Percentiles rank a stretch among this genome's conserved stretches.
These are phyloP conservation scores for Didymella keratinophila DNA, from an alignment of 2,329 filamentous ascomycete species.

Conservation along the genomic window DNA sequence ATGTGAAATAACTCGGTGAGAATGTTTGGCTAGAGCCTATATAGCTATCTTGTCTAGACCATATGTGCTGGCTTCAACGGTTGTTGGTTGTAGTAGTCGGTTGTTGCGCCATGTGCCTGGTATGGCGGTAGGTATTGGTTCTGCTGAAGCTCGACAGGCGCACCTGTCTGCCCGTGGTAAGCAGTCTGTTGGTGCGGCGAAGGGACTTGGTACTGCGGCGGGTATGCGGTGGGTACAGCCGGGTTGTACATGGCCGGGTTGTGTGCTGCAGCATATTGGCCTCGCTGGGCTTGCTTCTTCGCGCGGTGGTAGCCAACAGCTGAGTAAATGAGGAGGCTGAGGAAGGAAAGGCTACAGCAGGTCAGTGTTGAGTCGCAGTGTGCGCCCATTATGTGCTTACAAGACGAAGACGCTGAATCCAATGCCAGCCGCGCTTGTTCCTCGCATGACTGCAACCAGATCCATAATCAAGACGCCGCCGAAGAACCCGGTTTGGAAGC, in stretches of 20 bases:
- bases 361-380: conserved; percentile 11
- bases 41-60: conserved; percentile 21
- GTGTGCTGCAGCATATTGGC: conserved; percentile 44
- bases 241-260: conserved; percentile 43
- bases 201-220: conserved; percentile 28
- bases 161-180: conserved; percentile 34
- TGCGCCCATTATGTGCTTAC: conserved; percentile 36
- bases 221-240: conserved; percentile 24
- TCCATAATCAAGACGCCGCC: conserved; percentile 42
- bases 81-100: conserved; percentile 35
- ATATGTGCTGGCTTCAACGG: conserved; percentile 41
- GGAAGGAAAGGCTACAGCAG: conserved; percentile 41
- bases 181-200: conserved; percentile 34
- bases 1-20: background rate
- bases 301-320: conserved; percentile 46
- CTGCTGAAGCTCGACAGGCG: conserved; percentile 27
- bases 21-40: background rate
- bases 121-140: conserved; percentile 32
- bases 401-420: conserved; percentile 46
- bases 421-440: conserved; percentile 33
- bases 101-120: conserved; percentile 26
- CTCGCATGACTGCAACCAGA: conserved; percentile 35
- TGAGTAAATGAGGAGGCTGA: conserved; percentile 53
- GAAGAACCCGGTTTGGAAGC: conserved; percentile 49
- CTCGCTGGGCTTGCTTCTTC: conserved; percentile 46